Evolutionary conservation across 805 yeast species (phyloP).

Genomic region (Ogataea paradorogensis): DNA sequence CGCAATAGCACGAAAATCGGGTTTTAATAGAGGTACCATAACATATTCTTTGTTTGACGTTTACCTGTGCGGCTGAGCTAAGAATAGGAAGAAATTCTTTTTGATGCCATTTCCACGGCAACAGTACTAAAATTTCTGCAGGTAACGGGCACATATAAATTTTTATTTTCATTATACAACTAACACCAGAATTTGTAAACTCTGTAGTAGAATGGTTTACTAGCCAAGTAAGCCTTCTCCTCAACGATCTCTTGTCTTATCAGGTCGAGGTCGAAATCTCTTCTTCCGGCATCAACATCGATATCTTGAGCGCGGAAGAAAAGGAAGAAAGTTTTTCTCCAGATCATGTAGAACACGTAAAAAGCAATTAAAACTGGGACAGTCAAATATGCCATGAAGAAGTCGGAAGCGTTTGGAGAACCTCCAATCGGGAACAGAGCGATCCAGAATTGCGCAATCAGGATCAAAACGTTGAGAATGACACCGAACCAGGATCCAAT

Average conservation of each 20-base stretch:
- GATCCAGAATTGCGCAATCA: constrained; percentile 79
- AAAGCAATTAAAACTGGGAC: constrained; percentile 58
- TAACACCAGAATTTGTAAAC: constrained; percentile 58
- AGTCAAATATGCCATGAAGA: constrained; percentile 67
- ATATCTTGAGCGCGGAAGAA: constrained; percentile 46
- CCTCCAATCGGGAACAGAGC: constrained; percentile 68
- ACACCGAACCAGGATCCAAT: constrained; percentile 66
- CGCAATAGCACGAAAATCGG: neutral
- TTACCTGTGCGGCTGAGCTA: constrained; percentile 3
- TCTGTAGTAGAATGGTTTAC: constrained; percentile 48
- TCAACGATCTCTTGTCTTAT: constrained; percentile 55
- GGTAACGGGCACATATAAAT: neutral
- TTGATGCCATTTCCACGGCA: constrained; percentile 9
- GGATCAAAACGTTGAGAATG: constrained; percentile 52
- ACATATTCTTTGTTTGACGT: neutral
- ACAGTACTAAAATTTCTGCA: neutral
- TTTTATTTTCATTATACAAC: neutral
- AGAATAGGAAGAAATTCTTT: neutral
- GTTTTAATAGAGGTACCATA: neutral
- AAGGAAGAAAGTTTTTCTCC: constrained; percentile 44
- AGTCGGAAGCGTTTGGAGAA: constrained; percentile 49
- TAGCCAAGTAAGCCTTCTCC: constrained; percentile 48
- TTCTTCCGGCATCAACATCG: constrained; percentile 63
- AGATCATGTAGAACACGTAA: constrained; percentile 34
- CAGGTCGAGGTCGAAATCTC: constrained; percentile 55